Evolutionary conservation across 768 basidiomycete genomes (phyloP), one percentile per base, ranked within the genome.

Genomic region (Suillus subalutaceus): DNA sequence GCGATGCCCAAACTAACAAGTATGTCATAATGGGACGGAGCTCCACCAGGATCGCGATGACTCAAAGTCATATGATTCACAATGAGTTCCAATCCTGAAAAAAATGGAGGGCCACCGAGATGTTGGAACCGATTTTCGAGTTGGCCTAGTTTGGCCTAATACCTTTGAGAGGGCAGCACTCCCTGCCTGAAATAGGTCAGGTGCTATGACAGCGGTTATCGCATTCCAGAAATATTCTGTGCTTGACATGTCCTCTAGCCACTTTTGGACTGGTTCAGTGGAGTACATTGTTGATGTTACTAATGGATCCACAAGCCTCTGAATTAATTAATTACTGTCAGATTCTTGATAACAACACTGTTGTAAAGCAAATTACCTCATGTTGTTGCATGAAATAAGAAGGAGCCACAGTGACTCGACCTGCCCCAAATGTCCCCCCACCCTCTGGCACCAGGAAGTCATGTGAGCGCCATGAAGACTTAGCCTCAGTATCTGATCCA

Each of bases 1-100:
- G 10, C 30, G 23, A 35, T 30, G n/a, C 67, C 67, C n/a, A 65
- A n/a, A 55, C 67, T 65, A 18, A 65, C 26, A 16, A 67, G 59
- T 4, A 61, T 16, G 48, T 67, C 60, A 46, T 67, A 67, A 6
- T 40, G 38, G 12, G 38, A 41, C 20, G 43, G 35, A 32, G 65
- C 60, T 1, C 38, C 26, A 35, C 46, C 41, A 41, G 44, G 5
- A 26, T 66, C 61, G 10, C 20, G 3, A 44, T 63, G 61, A 12
- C 16, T 38, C 18, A 53, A 60, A 48, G 53, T 66, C 7, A 46
- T 0, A 4, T 20, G 23, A n/a, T 66, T 66, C 7, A 23, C 12
- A 55, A 66, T 66, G 10, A 66, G 15, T 38, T 66, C 65, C 12
- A 63, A 55, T 23, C 15, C 55, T 0, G 26, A 41, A 56, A 58